These are phyloP conservation scores for Lenzites betulinus DNA, from an alignment of 768 basidiomycete genomes.

Conservation along the genomic window DNA sequence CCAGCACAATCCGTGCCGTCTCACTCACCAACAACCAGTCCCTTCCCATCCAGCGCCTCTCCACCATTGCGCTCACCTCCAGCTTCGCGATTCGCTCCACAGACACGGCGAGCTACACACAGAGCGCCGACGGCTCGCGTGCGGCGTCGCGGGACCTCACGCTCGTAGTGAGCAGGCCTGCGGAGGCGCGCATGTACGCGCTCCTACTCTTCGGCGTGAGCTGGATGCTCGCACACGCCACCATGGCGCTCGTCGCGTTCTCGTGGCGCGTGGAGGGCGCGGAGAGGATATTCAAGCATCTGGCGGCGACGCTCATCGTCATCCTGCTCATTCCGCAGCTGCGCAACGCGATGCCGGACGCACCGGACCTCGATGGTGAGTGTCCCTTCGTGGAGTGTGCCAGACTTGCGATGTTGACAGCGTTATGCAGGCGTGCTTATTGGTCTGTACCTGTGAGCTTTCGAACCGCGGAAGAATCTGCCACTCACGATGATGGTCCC, in stretches of 20 bases:
- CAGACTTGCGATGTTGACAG: constrained; percentile 2
- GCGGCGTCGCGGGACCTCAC: constrained; percentile 46
- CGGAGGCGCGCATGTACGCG: constrained; percentile 45
- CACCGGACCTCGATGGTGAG: constrained; percentile 50
- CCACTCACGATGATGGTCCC: not conserved
- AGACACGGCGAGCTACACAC: constrained; percentile 43
- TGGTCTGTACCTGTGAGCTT: constrained; percentile 35
- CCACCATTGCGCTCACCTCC: constrained; percentile 47
- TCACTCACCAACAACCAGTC: constrained; percentile 35
- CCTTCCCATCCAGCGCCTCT: constrained; percentile 45
- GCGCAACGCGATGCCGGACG: constrained; percentile 58
- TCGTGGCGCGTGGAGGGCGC: constrained; percentile 39
- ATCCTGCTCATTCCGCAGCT: constrained; percentile 52
- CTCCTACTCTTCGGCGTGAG: constrained; percentile 48
- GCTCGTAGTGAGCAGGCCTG: constrained; percentile 47
- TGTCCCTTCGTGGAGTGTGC: not conserved
- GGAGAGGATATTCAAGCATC: constrained; percentile 38
- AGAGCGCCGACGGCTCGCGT: constrained; percentile 26
- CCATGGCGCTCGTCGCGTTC: constrained; percentile 47
- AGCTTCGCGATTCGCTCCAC: constrained; percentile 46
- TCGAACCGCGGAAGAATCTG: not conserved
- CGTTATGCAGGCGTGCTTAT: constrained; percentile 46
- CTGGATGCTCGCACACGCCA: constrained; percentile 59
- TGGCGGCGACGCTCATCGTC: constrained; percentile 43
- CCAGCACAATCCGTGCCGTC: constrained; percentile 48